Percentiles rank a stretch among this genome's conserved stretches.
Evolutionary conservation across 768 basidiomycete species (phyloP).

Genomic region (Tephrocybe sp.): DNA sequence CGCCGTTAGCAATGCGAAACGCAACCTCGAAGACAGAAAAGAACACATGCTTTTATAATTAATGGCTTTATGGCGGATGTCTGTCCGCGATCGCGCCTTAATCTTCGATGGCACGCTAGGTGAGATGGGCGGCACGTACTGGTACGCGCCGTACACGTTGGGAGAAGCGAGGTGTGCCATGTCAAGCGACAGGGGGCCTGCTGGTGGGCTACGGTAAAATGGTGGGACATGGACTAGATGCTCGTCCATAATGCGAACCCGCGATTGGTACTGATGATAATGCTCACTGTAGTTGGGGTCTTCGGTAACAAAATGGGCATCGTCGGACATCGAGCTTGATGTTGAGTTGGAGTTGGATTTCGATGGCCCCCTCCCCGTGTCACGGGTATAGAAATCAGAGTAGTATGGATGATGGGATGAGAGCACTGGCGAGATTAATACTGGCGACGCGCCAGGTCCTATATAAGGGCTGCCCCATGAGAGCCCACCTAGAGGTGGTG

Average conservation of each 20-base stretch:
- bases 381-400: slow-evolving; percentile 10
- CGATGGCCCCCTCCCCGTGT: slow-evolving; percentile 11
- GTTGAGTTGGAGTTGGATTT: slow-evolving; percentile 17
- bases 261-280: slow-evolving; percentile 38
- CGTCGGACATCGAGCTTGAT: slow-evolving; percentile 25
- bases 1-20: background rate
- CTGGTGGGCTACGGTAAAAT: slow-evolving; percentile 17
- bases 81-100: slow-evolving; percentile 23
- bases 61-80: slow-evolving; percentile 30
- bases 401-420: slow-evolving; percentile 10
- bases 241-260: slow-evolving; percentile 32
- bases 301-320: slow-evolving; percentile 32
- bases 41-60: slow-evolving; percentile 40
- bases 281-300: slow-evolving; percentile 41
- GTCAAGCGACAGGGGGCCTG: slow-evolving; percentile 17
- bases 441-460: slow-evolving; percentile 7
- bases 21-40: background rate
- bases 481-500: background rate
- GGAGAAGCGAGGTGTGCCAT: slow-evolving; percentile 17
- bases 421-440: slow-evolving; percentile 7
- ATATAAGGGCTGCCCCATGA: slow-evolving; percentile 7
- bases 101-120: slow-evolving; percentile 2
- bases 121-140: slow-evolving; percentile 8
- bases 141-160: slow-evolving; percentile 11
- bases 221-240: slow-evolving; percentile 32